Conservation (phyloP, 2,329 filamentous ascomycete genomes). For the Penicillium sp. region DNA sequence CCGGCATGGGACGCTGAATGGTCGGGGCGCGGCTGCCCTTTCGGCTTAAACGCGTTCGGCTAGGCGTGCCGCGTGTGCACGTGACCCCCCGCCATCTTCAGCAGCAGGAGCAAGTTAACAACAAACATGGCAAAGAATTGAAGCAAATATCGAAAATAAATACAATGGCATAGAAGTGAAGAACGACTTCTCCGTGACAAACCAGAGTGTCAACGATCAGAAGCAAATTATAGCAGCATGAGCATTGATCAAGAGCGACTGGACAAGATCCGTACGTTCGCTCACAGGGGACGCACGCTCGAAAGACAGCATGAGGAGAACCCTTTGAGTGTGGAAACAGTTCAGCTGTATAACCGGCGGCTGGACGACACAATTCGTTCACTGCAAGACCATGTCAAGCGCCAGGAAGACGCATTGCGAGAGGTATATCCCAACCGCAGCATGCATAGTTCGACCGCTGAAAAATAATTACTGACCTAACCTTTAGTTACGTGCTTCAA, state of each 20-base stretch:
- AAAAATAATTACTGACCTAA: slow-evolving; percentile 15
- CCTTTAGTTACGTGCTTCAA: slow-evolving; percentile 30
- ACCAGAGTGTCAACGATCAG: background rate
- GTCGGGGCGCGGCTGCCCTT: background rate
- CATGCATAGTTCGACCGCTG: no score
- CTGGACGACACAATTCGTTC: slow-evolving; percentile 66
- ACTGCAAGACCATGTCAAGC: slow-evolving; percentile 54
- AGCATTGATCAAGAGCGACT: slow-evolving; percentile 29
- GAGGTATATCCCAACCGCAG: slow-evolving; percentile 34
- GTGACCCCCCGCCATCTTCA: slow-evolving; percentile 3
- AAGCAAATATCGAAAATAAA: background rate
- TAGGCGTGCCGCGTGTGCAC: slow-evolving; percentile 10
- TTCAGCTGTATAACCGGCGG: slow-evolving; percentile 32
- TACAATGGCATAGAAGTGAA: background rate
- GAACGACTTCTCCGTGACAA: background rate
- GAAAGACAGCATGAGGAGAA: slow-evolving; percentile 30
- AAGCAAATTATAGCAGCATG: slow-evolving; percentile 21
- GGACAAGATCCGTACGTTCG: slow-evolving; percentile 32
- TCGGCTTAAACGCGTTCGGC: background rate
- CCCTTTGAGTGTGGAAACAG: slow-evolving; percentile 23
- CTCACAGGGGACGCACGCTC: slow-evolving; percentile 29
- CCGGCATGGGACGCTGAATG: no score
- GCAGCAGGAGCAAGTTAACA: background rate
- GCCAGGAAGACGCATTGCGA: slow-evolving; percentile 46
- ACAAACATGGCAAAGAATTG: background rate